Evolutionary conservation across 805 yeast genomes (phyloP).

Genomic region (Yarrowia deformans): DNA sequence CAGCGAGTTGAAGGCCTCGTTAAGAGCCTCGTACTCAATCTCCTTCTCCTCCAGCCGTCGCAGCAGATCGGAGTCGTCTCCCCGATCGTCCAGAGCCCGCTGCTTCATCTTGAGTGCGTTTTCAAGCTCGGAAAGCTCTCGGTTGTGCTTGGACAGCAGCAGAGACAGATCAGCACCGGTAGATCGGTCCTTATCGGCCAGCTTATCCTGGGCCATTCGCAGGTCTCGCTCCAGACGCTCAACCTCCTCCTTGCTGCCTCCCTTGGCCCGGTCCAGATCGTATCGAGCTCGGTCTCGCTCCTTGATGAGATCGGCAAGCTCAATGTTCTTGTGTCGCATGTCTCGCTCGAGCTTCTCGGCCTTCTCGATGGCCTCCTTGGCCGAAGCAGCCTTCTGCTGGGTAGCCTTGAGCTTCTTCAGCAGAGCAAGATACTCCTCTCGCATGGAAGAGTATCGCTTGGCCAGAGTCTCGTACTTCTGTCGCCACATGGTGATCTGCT

Average conservation of each 20-base stretch:
- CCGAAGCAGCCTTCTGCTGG: conserved; percentile 85
- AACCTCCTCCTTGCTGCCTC: conserved; percentile 67
- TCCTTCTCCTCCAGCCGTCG: conserved; percentile 66
- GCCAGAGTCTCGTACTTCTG: conserved; percentile 89
- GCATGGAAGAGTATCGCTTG: conserved; percentile 84
- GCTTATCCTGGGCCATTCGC: conserved; percentile 64
- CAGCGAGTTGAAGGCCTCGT: conserved; percentile 70
- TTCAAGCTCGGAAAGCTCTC: conserved; percentile 64
- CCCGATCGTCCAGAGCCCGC: conserved; percentile 48
- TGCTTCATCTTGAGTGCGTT: conserved; percentile 50
- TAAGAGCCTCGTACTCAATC: conserved; percentile 77
- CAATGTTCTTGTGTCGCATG: conserved; percentile 82
- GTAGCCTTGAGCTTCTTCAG: conserved; percentile 78
- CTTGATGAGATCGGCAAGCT: conserved; percentile 84
- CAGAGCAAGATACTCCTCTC: conserved; percentile 87
- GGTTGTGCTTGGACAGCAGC: conserved; percentile 66
- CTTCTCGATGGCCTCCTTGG: conserved; percentile 87
- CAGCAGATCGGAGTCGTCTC: conserved; percentile 50
- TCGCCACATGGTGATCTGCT: conserved; percentile 80
- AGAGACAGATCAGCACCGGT: conserved; percentile 69
- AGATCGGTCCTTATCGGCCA: conserved; percentile 65
- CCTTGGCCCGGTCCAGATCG: conserved; percentile 75
- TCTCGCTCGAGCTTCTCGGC: conserved; percentile 84
- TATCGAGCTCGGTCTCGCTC: conserved; percentile 89
- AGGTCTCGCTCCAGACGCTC: conserved; percentile 71